phyloP scores from a whole-genome alignment of 2,329 filamentous ascomycete species.

The Aphanocladium album region DNA sequence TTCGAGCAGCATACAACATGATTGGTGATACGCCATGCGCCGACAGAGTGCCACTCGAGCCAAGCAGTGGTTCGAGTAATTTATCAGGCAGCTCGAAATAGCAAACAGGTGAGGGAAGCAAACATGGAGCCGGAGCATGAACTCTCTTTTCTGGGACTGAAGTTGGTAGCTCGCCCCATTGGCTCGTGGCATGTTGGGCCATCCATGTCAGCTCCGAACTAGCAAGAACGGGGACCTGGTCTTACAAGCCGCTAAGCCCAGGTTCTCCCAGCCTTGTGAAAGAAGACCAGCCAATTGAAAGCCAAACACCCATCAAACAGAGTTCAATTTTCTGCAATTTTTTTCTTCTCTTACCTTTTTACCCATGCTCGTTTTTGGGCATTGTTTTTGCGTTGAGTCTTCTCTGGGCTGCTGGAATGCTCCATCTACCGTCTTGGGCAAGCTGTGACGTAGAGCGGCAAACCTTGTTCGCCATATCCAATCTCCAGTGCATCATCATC shows the following conservation, averaged over 20 bases:
- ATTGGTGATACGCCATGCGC: background rate
- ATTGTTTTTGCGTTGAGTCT: background rate
- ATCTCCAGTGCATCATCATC: background rate
- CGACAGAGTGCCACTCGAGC: background rate
- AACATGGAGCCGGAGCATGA: background rate
- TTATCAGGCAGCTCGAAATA: background rate
- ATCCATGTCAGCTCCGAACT: background rate
- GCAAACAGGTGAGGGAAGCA: background rate
- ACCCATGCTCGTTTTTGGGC: background rate
- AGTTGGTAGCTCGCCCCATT: background rate
- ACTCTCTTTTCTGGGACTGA: background rate
- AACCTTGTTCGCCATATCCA: background rate
- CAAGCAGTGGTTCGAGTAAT: background rate
- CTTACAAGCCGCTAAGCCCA: background rate
- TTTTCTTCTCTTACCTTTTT: background rate
- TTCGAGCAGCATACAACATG: background rate
- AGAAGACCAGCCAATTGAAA: background rate
- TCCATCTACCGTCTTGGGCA: background rate
- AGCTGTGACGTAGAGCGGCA: background rate
- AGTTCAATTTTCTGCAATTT: background rate
- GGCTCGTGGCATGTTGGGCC: background rate
- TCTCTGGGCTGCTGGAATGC: background rate
- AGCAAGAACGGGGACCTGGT: background rate
- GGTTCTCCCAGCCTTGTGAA: background rate
- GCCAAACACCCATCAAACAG: background rate